These are phyloP conservation scores for Kuraishia ogatae DNA, from an alignment of 805 yeast genomes.

Conservation along the genomic window DNA sequence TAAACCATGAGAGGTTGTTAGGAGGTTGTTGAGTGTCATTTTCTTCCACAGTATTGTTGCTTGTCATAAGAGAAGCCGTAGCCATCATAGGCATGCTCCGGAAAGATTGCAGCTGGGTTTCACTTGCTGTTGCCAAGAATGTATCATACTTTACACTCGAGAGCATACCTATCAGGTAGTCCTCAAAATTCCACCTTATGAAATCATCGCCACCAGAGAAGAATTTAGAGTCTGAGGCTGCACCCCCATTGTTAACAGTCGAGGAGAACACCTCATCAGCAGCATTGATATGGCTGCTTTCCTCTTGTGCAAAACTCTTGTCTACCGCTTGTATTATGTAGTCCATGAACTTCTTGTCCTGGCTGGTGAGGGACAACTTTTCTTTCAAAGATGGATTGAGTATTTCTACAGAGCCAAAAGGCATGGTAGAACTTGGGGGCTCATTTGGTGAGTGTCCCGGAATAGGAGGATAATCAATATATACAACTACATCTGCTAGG, in stretches of 20 bases:
- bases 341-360: slow-evolving; percentile 73
- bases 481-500: slow-evolving; percentile 63
- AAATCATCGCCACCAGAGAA: slow-evolving; percentile 80
- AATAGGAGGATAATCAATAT: slow-evolving; percentile 39
- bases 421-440: slow-evolving; percentile 6
- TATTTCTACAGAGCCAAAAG: slow-evolving; percentile 33
- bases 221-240: slow-evolving; percentile 27
- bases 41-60: slow-evolving; percentile 4
- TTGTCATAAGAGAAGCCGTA: slow-evolving; percentile 8
- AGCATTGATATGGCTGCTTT: slow-evolving; percentile 15
- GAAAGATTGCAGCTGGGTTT: slow-evolving; percentile 24
- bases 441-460: background rate
- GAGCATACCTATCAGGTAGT: slow-evolving; percentile 70
- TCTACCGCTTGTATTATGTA: slow-evolving; percentile 41
- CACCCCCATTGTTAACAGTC: slow-evolving; percentile 20
- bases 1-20: slow-evolving; percentile 31
- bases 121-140: slow-evolving; percentile 33
- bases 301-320: background rate
- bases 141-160: slow-evolving; percentile 63
- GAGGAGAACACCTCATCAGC: slow-evolving; percentile 12
- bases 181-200: slow-evolving; percentile 82
- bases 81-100: slow-evolving; percentile 3
- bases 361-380: slow-evolving; percentile 36
- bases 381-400: slow-evolving; percentile 33
- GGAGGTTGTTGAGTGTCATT: slow-evolving; percentile 14